phyloP scores from a whole-genome alignment of 1,284 basidiomycete genomes.

The Pseudozyma sp. region DNA sequence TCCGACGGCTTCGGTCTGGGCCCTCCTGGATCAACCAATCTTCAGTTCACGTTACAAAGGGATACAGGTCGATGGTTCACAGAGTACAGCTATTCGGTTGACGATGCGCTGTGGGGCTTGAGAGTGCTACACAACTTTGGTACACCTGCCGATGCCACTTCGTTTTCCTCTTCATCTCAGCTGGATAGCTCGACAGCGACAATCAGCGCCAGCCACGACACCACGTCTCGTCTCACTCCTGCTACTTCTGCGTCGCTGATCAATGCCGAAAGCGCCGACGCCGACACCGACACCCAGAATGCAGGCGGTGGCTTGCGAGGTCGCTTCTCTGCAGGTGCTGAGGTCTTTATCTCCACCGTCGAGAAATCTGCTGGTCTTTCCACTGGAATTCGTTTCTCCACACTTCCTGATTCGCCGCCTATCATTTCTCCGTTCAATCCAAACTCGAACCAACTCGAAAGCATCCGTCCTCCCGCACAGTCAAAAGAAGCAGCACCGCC shows the following conservation, averaged over 20 bases:
- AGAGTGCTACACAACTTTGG: conserved; percentile 92
- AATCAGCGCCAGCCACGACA: background rate
- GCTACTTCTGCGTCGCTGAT: background rate
- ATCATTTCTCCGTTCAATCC: conserved; percentile 5
- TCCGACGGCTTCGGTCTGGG: conserved; percentile 20
- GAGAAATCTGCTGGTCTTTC: conserved; percentile 95
- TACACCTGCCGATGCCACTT: background rate
- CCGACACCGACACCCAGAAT: conserved; percentile 8
- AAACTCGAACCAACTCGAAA: background rate
- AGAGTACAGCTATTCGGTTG: conserved; percentile 93
- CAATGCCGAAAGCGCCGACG: conserved; percentile 76
- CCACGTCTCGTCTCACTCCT: no score
- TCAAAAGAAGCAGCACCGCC: conserved; percentile 61
- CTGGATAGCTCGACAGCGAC: background rate
- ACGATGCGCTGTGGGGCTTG: conserved; percentile 91
- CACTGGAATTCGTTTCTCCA: conserved; percentile 90
- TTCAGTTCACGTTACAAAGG: conserved; percentile 89
- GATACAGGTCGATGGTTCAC: conserved; percentile 92
- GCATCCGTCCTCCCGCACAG: no score
- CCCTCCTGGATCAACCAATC: conserved; percentile 63
- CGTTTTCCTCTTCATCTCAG: background rate
- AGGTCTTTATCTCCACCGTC: conserved; percentile 91
- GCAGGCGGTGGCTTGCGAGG: conserved; percentile 82
- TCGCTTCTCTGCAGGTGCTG: conserved; percentile 89
- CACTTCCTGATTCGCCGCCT: conserved; percentile 78